Conservation (phyloP, 257 asterid genomes). For the Solanum arcanum region DNA sequence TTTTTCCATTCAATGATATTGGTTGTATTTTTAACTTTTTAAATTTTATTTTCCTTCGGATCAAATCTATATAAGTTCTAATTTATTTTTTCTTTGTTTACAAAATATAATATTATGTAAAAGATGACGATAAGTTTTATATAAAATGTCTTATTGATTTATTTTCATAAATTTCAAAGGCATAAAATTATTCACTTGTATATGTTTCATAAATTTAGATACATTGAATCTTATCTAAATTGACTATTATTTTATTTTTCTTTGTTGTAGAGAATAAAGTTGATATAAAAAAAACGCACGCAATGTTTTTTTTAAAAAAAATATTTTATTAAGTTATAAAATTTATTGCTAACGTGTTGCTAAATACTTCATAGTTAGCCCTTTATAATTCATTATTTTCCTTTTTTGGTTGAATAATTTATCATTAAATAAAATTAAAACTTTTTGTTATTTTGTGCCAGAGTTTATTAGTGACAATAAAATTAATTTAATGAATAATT, state of each 20-base stretch:
- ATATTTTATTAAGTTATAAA: background rate
- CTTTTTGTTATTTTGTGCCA: background rate
- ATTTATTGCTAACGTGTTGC: background rate
- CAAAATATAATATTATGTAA: background rate
- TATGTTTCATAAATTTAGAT: background rate
- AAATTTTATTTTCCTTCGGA: background rate
- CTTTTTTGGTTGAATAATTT: background rate
- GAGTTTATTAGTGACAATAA: background rate
- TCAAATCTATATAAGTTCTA: background rate
- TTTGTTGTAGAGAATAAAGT: background rate
- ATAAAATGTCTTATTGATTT: background rate
- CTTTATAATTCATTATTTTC: background rate
- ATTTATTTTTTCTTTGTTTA: background rate
- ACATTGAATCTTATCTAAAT: background rate
- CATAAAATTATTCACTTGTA: background rate
- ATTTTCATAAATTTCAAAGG: background rate
- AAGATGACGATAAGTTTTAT: background rate
- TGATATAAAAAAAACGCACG: background rate
- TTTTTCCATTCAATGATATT: background rate
- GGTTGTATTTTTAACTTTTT: background rate
- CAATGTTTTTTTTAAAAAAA: background rate
- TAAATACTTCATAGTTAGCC: background rate
- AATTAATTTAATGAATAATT: background rate
- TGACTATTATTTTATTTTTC: background rate
- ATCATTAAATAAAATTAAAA: background rate